Base-by-base conservation (phyloP, 495 filamentous ascomycete species). In the Tuber aestivum region DNA sequence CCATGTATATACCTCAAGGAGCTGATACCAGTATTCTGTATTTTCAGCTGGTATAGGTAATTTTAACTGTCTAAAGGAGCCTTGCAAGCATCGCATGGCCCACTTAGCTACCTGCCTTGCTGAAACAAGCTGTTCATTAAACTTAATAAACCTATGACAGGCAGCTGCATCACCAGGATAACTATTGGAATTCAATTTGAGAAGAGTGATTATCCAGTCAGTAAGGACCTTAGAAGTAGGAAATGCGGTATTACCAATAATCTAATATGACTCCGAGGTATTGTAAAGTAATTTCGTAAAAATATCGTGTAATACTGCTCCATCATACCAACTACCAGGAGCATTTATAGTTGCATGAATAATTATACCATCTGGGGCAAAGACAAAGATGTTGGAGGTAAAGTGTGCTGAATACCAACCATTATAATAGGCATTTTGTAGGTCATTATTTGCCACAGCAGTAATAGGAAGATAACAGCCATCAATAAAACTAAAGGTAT, bases 301-400 rank as follows among this genome's bases (percentile, higher is more conserved):
- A 16, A 74, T 45, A 41, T 35, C 16, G 16, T 48, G 72, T 23
- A 32, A 68, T 35, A 74, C 41, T 18, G 72, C 72, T 35, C n/a
- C n/a, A 65, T 74, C 72, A 70, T 74, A 48, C 72, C 45, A 73
- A 41, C 40, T 74, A 18, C 72, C 48, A 21, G 72, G 50, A 18
- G 72, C 50, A 40, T 74, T 74, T 20, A 74, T 37, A 20, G 72
- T 74, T 32, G 42, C 41, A 74, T 69, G 32, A 21, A 74, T 69
- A 69, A 74, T 74, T 1, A 48, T 74, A 65, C 41, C 72, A 44
- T 74, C 50, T 20, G 72, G 72, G 21, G 42, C 72, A 74, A 74
- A 74, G 3, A 69, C 72, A 69, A 74, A 40, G 0, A 74, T 10
- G 21, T 74, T 74, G 4, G 48, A 74, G 48, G 72, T 74, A 50